Evolutionary conservation across 164 flowering plant species (phyloP).

Genomic region (Annona cherimola): DNA sequence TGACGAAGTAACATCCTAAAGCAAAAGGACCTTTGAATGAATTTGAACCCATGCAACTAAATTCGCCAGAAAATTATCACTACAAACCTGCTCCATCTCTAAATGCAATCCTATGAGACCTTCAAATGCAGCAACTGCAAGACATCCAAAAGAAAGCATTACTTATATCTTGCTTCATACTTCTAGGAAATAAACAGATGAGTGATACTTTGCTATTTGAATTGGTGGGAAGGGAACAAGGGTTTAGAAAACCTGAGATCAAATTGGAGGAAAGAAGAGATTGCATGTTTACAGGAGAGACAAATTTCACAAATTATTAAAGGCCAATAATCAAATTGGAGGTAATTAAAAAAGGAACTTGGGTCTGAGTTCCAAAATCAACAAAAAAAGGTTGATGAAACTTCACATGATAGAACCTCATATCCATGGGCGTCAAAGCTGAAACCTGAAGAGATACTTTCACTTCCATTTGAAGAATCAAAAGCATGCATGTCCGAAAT

Average conservation of each 20-base stretch:
- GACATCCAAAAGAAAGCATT: slow-evolving; percentile 1
- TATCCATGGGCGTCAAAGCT: background rate
- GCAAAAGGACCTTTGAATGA: slow-evolving; percentile 4
- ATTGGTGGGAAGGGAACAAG: too few relatives aligned
- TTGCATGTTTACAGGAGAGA: too few relatives aligned
- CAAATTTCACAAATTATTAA: too few relatives aligned
- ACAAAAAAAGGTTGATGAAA: too few relatives aligned
- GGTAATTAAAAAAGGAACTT: too few relatives aligned
- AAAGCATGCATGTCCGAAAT: background rate
- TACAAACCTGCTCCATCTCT: slow-evolving; percentile 53
- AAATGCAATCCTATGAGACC: slow-evolving; percentile 65
- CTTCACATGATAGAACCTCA: too few relatives aligned
- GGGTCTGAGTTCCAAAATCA: too few relatives aligned
- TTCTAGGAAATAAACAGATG: background rate
- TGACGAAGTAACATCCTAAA: slow-evolving; percentile 77
- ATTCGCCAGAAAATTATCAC: background rate
- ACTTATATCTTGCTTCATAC: background rate
- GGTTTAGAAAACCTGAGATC: too few relatives aligned
- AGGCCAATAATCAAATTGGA: too few relatives aligned
- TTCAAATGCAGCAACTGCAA: slow-evolving; percentile 76
- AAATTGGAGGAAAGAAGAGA: too few relatives aligned
- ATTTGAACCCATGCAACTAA: slow-evolving; percentile 1
- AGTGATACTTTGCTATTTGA: too few relatives aligned
- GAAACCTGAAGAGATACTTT: background rate
- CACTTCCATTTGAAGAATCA: background rate